These are phyloP conservation scores for Jacaranda mimosifolia DNA, from an alignment of 257 asterid genomes.

Conservation along the genomic window DNA sequence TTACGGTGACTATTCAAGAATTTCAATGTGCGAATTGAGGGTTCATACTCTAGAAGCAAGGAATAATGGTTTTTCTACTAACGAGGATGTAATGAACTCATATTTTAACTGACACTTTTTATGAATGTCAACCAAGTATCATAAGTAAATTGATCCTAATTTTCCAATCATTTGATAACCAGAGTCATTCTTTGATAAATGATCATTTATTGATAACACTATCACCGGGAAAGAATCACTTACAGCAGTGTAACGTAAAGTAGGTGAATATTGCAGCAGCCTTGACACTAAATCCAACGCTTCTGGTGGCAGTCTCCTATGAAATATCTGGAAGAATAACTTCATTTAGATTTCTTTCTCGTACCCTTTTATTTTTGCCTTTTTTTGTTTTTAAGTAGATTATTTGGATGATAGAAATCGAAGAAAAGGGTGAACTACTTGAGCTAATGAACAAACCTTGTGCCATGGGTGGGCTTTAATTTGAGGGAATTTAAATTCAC, in stretches of 20 bases:
- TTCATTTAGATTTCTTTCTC: conserved; percentile 1
- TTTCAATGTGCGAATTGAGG: too few species aligned
- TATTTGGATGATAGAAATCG: not conserved
- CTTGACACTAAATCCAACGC: conserved; percentile 88
- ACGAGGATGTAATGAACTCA: too few species aligned
- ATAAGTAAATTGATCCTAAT: too few species aligned
- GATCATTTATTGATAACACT: not conserved
- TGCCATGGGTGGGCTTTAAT: conserved; percentile 96
- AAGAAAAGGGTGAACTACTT: not conserved
- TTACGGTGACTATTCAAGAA: too few species aligned
- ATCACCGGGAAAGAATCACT: conserved; percentile 35
- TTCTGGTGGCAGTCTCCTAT: conserved; percentile 78
- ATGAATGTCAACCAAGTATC: too few species aligned
- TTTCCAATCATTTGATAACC: too few species aligned
- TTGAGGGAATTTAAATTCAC: conserved; percentile 88
- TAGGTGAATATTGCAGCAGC: conserved; percentile 91
- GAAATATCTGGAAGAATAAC: conserved; percentile 59
- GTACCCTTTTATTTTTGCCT: not conserved
- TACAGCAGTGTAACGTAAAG: conserved; percentile 89
- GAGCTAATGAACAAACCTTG: conserved; percentile 64
- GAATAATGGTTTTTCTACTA: too few species aligned
- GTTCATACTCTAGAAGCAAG: too few species aligned
- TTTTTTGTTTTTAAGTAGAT: not conserved
- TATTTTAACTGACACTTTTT: too few species aligned
- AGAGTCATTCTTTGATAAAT: too few species aligned